Evolutionary conservation across 2,329 filamentous ascomycete genomes (phyloP).

Genomic region (Aspergillus texensis): DNA sequence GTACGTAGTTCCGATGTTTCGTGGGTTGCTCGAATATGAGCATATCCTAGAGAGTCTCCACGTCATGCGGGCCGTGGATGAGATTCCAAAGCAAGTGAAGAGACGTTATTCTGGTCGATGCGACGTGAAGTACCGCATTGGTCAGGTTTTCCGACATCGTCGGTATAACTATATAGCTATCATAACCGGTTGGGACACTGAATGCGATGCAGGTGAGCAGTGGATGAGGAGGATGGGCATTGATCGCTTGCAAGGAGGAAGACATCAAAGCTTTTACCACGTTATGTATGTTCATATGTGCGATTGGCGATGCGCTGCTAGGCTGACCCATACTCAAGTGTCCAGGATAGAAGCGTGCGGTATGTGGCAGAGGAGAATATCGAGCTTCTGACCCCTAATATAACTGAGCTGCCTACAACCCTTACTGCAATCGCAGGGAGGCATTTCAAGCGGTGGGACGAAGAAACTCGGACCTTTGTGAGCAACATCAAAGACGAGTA

Average conservation of each 20-base stretch:
- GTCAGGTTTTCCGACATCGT: conserved; percentile 81
- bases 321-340: conserved; percentile 47
- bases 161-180: conserved; percentile 79
- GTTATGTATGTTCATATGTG: conserved; percentile 68
- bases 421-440: conserved; percentile 74
- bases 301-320: conserved; percentile 1
- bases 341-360: conserved; percentile 68
- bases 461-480: conserved; percentile 67
- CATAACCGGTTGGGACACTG: conserved; percentile 82
- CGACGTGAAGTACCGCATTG: conserved; percentile 69
- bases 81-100: conserved; percentile 54
- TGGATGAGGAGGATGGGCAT: conserved; percentile 68
- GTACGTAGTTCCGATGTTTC: conserved; percentile 66
- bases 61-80: conserved; percentile 59
- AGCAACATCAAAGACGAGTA: conserved; percentile 84
- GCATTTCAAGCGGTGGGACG: conserved; percentile 87
- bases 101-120: conserved; percentile 36
- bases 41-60: conserved; percentile 57
- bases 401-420: conserved; percentile 52
- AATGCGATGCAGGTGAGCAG: conserved; percentile 60
- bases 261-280: conserved; percentile 77
- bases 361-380: conserved; percentile 86
- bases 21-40: conserved; percentile 54
- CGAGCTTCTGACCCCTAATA: conserved; percentile 56
- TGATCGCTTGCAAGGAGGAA: conserved; percentile 60